Percentiles rank a stretch among this genome's conserved stretches.
Evolutionary conservation across 331 rosid genomes (phyloP).

Genomic region (Pyracantha coccinea): DNA sequence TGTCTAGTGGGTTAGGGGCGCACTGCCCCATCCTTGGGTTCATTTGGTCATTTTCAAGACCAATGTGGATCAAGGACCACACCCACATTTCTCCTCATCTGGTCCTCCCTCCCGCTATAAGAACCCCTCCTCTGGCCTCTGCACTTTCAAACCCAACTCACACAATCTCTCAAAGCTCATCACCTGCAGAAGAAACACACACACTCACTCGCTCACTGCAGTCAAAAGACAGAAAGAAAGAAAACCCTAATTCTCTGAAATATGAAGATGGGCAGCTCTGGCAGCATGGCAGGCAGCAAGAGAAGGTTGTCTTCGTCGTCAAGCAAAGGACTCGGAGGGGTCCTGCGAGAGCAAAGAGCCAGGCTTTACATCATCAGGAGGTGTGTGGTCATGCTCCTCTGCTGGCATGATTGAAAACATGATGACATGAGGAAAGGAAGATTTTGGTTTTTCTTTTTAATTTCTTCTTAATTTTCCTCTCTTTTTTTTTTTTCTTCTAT

Average conservation of each 20-base stretch:
- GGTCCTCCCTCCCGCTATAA: constrained; percentile 29
- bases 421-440: not conserved
- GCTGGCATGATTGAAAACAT: constrained; percentile 72
- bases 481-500: not conserved
- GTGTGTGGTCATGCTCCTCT: constrained; percentile 96
- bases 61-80: constrained; percentile 33
- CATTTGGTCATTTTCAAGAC: constrained; percentile 43
- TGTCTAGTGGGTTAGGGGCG: constrained; percentile 60
- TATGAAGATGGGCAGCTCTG: constrained; percentile 64
- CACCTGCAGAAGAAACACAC: not conserved
- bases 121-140: constrained; percentile 3
- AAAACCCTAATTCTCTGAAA: constrained; percentile 1
- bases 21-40: constrained; percentile 67
- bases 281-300: constrained; percentile 47
- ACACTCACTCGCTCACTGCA: not conserved
- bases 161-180: not conserved
- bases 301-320: constrained; percentile 79
- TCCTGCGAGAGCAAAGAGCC: constrained; percentile 72
- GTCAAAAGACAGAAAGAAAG: not conserved
- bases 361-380: constrained; percentile 85
- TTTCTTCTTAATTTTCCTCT: not conserved
- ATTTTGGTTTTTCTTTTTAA: not conserved
- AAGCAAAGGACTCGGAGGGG: constrained; percentile 81
- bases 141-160: constrained; percentile 15
- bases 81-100: not conserved